Percentiles rank a stretch among this genome's conserved stretches.
Conservation (phyloP, 345 rosid genomes). For the Citrus sp. region DNA sequence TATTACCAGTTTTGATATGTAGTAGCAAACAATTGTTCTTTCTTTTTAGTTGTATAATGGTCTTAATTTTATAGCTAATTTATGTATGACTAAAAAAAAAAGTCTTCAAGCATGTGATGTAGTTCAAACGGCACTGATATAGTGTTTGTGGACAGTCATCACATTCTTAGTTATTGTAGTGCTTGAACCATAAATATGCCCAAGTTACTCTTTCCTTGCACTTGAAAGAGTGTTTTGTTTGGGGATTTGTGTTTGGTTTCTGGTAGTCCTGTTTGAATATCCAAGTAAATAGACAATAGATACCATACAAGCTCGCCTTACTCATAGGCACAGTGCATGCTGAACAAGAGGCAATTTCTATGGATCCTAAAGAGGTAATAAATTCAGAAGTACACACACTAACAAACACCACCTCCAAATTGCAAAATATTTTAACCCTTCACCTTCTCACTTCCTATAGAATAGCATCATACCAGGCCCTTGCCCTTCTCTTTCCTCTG, state of each 20-base stretch:
- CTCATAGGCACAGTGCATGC: not conserved
- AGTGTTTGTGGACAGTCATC: too few species aligned
- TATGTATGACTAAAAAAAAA: not conserved
- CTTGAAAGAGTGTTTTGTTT: not conserved
- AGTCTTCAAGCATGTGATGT: not conserved
- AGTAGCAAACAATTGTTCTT: too few species aligned
- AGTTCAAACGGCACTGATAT: not conserved
- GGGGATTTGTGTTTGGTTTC: not conserved
- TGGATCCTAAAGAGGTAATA: not conserved
- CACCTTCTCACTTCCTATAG: not conserved
- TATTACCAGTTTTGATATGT: not conserved
- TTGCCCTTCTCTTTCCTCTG: not conserved
- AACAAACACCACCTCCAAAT: not conserved
- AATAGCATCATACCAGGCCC: not conserved
- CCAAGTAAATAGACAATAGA: not conserved
- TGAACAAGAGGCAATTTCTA: not conserved
- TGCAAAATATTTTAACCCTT: not conserved
- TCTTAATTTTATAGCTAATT: not conserved
- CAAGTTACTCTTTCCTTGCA: not conserved
- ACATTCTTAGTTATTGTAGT: too few species aligned
- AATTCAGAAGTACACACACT: not conserved
- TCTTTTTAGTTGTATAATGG: too few species aligned
- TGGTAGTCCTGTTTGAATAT: not conserved
- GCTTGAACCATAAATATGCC: not conserved
- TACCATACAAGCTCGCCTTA: too few species aligned